A percentile compares a stretch with the other conserved stretches of the same genome.
Evolutionary conservation across 1,139 yeast genomes (phyloP).

Genomic region (Magnusiomyces sp.): DNA sequence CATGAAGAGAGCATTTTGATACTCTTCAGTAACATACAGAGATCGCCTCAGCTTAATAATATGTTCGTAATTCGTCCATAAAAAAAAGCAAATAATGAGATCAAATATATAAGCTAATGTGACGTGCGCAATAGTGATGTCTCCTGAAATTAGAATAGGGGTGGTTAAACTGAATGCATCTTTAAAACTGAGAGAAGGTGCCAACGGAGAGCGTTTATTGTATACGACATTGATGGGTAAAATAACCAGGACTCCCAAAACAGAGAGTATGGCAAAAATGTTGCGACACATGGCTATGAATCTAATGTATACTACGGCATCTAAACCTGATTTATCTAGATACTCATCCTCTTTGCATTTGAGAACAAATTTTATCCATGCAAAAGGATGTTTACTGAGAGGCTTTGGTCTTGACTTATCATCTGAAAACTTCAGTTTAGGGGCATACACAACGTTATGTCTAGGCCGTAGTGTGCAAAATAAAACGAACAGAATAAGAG

Average conservation of each 20-base stretch:
- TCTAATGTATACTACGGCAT: constrained; percentile 32
- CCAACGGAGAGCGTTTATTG: constrained; percentile 23
- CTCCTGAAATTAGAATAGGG: constrained; percentile 30
- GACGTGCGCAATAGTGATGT: constrained; percentile 31
- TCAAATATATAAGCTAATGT: constrained; percentile 30
- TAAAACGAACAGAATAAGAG: constrained; percentile 23
- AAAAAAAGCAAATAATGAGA: constrained; percentile 23
- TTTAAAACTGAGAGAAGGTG: constrained; percentile 20
- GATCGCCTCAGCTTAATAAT: constrained; percentile 27
- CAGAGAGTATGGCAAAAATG: constrained; percentile 28
- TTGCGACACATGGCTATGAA: constrained; percentile 31
- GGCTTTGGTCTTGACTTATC: constrained; percentile 20
- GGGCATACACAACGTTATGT: constrained; percentile 32
- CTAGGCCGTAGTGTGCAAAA: constrained; percentile 32
- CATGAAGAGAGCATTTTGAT: constrained; percentile 26
- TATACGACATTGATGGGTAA: constrained; percentile 34
- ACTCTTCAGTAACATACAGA: constrained; percentile 24
- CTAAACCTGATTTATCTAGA: constrained; percentile 31
- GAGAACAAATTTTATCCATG: constrained; percentile 26
- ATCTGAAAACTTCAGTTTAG: constrained; percentile 22
- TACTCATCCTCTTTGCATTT: constrained; percentile 24
- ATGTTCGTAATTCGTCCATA: constrained; percentile 27
- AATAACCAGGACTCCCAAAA: constrained; percentile 30
- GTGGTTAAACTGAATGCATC: constrained; percentile 34
- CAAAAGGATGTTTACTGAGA: constrained; percentile 21